Evolutionary conservation across 108 stramenopile species (phyloP).

Genomic region (Aurantiochytrium sp.): DNA sequence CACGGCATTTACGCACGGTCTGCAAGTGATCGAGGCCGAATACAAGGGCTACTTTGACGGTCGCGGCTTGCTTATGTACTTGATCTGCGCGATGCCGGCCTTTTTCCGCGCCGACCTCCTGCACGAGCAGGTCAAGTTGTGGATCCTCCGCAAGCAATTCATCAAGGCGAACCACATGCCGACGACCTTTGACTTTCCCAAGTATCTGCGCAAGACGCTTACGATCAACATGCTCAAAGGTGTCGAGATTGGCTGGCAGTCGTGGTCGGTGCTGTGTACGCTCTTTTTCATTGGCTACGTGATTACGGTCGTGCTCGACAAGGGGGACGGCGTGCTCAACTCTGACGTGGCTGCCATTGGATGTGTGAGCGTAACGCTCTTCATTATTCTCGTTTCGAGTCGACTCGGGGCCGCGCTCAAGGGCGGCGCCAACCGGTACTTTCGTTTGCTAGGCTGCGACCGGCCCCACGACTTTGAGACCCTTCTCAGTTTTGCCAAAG

Average conservation of each 20-base stretch:
- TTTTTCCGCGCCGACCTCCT: neutral
- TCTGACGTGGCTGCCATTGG: neutral
- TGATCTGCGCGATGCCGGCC: neutral
- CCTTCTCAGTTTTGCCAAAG: neutral
- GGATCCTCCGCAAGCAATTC: neutral
- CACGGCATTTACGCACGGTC: neutral
- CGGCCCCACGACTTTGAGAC: neutral
- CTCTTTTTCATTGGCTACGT: neutral
- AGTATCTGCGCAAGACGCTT: neutral
- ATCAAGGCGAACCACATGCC: neutral
- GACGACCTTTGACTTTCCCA: neutral
- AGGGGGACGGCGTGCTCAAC: neutral
- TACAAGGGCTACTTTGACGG: neutral
- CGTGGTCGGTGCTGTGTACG: neutral
- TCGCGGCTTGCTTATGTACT: neutral
- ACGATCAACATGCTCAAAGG: neutral
- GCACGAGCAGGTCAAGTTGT: neutral
- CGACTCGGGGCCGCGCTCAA: neutral
- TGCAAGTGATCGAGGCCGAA: neutral
- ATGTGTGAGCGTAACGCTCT: neutral
- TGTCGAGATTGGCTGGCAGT: constrained; percentile 9
- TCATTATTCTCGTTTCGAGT: neutral
- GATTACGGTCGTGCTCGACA: neutral
- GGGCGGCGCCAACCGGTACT: neutral
- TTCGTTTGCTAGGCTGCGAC: neutral